Evolutionary conservation across 768 basidiomycete genomes (phyloP), one percentile per base, ranked within the genome.

Genomic region (Gyrodon lividus): DNA sequence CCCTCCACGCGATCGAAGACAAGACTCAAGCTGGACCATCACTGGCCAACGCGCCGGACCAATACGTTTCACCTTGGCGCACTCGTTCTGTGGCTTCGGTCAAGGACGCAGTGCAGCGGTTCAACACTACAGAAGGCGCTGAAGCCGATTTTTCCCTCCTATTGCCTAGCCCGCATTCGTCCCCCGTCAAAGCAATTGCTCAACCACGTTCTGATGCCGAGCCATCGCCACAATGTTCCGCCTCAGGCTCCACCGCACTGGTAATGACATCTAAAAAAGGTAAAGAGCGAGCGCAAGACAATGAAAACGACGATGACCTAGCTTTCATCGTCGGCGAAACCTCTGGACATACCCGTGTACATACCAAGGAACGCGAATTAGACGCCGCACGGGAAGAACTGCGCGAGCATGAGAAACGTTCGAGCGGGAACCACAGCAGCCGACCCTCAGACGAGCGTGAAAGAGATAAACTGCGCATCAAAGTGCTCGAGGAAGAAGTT

Each of bases 401-500:
- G 33, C 64, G 70, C 42, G 72, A 69, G 47, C 72, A 75, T 43
- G 76, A 79, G 62, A 64, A 63, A 40, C 67, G 70, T 41, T 66
- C 65, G 58, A 73, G 75, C 47, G 65, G 64, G 14, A 74, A 75
- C 20, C 73, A 71, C 39, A 54, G 49, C 34, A 62, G 54, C 20
- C 47, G 56, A 6, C 57, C 56, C 28, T 54, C 59, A 26, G 67
- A 70, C 20, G 86, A 83, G 56, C 74, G 75, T 26, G 72, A 72
- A 14, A 67, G 66, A 23, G 86, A 89, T 59, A 85, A 86, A 61
- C 81, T 77, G 49, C 75, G 77, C 45, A 89, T 91, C 26, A 73
- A 69, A 55, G 69, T 72, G 51, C 73, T 92, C 5, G 87, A 90
- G 59, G 78, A 78, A 43, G 89, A 92, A 61, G 80, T 89, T 34